A percentile compares a stretch with the other conserved stretches of the same genome.
Evolutionary conservation across 495 filamentous ascomycete genomes (phyloP).

Genomic region (Arthonia radiata): DNA sequence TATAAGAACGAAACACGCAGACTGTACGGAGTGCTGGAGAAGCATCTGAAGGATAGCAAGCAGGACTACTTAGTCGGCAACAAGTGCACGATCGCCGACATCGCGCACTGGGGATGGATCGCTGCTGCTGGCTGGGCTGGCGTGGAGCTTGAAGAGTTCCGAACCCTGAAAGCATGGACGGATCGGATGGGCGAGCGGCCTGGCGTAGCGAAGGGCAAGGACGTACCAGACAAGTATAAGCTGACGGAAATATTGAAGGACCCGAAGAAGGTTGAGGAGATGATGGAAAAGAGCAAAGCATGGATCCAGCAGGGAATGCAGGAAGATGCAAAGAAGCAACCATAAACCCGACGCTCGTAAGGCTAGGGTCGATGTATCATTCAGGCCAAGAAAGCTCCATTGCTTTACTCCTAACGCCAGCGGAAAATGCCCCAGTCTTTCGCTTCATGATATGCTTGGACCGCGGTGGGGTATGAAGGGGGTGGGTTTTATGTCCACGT

Average conservation of each 20-base stretch:
- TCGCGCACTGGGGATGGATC: slow-evolving; percentile 46
- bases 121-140: slow-evolving; percentile 40
- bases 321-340: slow-evolving; percentile 27
- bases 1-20: neutral
- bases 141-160: slow-evolving; percentile 54
- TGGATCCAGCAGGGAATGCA: slow-evolving; percentile 46
- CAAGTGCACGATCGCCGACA: neutral
- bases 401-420: no score
- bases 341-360: no score
- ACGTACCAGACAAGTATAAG: slow-evolving; percentile 48
- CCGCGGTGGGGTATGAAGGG: no score
- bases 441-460: no score
- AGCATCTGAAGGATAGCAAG: neutral
- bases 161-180: slow-evolving; percentile 38
- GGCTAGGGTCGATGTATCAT: no score
- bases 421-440: no score
- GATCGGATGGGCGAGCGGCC: slow-evolving; percentile 35
- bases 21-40: neutral
- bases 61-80: neutral
- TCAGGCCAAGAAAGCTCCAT: no score
- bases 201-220: slow-evolving; percentile 49
- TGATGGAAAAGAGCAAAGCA: slow-evolving; percentile 17
- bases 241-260: slow-evolving; percentile 25
- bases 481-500: no score
- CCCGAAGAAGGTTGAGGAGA: slow-evolving; percentile 24